Evolutionary conservation across 2,329 filamentous ascomycete genomes (phyloP), one percentile per base, ranked within the genome.

Genomic region (Hypomyces perniciosus): DNA sequence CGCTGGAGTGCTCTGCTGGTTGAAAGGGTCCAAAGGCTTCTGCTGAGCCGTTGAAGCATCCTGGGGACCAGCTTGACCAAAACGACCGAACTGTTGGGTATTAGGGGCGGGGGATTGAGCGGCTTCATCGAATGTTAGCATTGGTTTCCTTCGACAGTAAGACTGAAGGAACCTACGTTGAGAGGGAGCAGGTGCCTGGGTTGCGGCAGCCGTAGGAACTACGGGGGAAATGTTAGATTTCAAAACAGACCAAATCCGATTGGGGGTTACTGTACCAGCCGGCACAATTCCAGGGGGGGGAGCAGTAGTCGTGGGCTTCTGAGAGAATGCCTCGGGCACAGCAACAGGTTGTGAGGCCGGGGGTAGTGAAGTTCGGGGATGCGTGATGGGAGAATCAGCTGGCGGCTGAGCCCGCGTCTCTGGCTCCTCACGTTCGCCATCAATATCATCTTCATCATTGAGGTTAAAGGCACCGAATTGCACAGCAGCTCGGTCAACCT

Each of bases 391-490:
- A 13, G 93, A 96, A 65, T 96, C 91, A 59, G 92, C 89, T 29
- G 92, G 92, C 56, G 92, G 90, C 65, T 96, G 92, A 57, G 89
- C 85, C 63, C 92, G 85, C 50, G 93, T 97, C 76, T 97, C 92
- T 38, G 92, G 85, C 69, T 97, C 90, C 72, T 99, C 93, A 56
- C 91, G 84, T 64, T 96, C 90, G 57, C 92, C 90, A 64, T 97
- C 93, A 56, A 96, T 88, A 62, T 96, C 91, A 48, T 90, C 87
- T 44, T 91, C 87, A 54, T 85, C 90, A 65, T 88, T 91, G 62
- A 99, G 71, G 64, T 86, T 95, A 77, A 99, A 89, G 68, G 91
- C 95, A 56, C 93, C 93, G 67, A 99, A 99, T 66, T 97, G 92
- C 44, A 99, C 90, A 45, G 91, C 88, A 58, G 92, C 83, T 61